Evolutionary conservation across 129 eudicot genomes (phyloP).

Genomic region (Helichrysum umbraculigerum): DNA sequence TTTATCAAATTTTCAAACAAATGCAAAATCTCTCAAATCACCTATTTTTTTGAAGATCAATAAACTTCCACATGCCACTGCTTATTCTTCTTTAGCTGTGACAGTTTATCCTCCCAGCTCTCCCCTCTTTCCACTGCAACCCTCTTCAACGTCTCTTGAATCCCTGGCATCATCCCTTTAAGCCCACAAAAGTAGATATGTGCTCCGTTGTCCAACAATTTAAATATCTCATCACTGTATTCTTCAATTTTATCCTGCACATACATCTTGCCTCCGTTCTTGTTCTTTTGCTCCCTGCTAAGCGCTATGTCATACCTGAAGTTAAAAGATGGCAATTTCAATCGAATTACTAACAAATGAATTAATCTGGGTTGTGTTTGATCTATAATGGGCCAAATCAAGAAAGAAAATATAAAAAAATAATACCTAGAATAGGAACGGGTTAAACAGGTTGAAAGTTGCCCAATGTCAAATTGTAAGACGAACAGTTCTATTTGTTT

Average conservation of each 20-base stretch:
- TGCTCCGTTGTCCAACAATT: slow-evolving; percentile 80
- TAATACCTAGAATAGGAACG: background rate
- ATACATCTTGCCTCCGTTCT: slow-evolving; percentile 90
- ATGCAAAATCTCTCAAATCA: slow-evolving; percentile 5
- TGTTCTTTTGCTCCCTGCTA: slow-evolving; percentile 91
- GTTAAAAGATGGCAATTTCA: slow-evolving; percentile 15
- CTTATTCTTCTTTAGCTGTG: slow-evolving; percentile 84
- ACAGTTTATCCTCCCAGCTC: slow-evolving; percentile 87
- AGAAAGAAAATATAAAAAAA: background rate
- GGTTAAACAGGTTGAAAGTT: background rate
- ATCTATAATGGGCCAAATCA: background rate
- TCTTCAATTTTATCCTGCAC: slow-evolving; percentile 98
- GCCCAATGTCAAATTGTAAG: background rate
- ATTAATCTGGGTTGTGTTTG: background rate
- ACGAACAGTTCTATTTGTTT: too few species aligned
- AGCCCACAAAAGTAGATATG: slow-evolving; percentile 98
- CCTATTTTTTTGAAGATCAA: slow-evolving; percentile 30
- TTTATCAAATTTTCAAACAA: slow-evolving; percentile 21
- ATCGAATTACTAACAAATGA: background rate
- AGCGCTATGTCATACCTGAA: slow-evolving; percentile 87
- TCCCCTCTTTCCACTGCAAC: slow-evolving; percentile 92
- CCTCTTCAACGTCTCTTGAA: slow-evolving; percentile 86
- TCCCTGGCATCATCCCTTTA: slow-evolving; percentile 99
- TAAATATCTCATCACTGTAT: slow-evolving; percentile 88
- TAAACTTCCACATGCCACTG: slow-evolving; percentile 99